A percentile compares a stretch with the other conserved stretches of the same genome.
Evolutionary conservation across 805 yeast species (phyloP).

Genomic region (Barnettozyma botsteinii): DNA sequence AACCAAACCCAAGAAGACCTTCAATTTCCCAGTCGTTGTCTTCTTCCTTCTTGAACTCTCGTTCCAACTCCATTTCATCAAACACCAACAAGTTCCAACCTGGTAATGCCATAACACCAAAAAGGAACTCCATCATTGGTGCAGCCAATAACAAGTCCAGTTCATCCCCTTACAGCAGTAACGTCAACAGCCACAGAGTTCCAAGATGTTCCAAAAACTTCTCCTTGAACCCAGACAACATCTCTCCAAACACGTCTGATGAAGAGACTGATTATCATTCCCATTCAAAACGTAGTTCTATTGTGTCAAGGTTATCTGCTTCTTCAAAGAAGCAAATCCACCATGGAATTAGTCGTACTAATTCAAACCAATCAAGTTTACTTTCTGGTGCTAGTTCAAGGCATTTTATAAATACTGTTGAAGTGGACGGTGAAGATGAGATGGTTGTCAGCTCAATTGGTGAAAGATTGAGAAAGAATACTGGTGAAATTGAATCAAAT

Average conservation of each 20-base stretch:
- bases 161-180: constrained; percentile 31
- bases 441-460: constrained; percentile 31
- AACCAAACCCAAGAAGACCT: constrained; percentile 54
- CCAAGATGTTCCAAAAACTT: constrained; percentile 17
- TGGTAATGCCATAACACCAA: constrained; percentile 21
- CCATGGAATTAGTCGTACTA: constrained; percentile 7
- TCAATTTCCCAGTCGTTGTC: constrained; percentile 40
- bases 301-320: constrained; percentile 9
- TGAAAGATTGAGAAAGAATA: constrained; percentile 28
- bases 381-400: constrained; percentile 10
- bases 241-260: constrained; percentile 25
- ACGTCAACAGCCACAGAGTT: constrained; percentile 14
- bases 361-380: constrained; percentile 15
- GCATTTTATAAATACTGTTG: constrained; percentile 11
- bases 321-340: constrained; percentile 9
- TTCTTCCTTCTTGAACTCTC: constrained; percentile 24
- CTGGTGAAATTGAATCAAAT: constrained; percentile 23
- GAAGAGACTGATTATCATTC: constrained; percentile 22
- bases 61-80: constrained; percentile 18
- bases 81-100: constrained; percentile 11
- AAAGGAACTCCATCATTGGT: too few relatives aligned
- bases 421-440: constrained; percentile 19
- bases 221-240: constrained; percentile 16
- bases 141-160: constrained; percentile 14
- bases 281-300: constrained; percentile 12